Base-by-base conservation (phyloP, 768 basidiomycete species). In the Suillus placidus region DNA sequence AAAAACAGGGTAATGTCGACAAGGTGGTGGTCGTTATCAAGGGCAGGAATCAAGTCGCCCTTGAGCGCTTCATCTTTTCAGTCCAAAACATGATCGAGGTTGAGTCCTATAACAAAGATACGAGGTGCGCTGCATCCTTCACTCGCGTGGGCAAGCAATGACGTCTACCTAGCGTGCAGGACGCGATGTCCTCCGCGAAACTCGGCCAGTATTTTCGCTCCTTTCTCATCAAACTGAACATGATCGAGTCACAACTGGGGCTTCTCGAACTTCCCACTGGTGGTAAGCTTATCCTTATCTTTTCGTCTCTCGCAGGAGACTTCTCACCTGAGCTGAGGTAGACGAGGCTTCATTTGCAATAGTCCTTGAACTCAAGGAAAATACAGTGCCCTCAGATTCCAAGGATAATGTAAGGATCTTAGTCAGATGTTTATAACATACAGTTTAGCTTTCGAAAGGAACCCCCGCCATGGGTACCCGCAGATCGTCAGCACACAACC, bases 1-100 rank as follows among this genome's bases (percentile, higher is more conserved):
- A 3, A 30, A 35, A 9, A 12, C 64, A 95, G 93, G 93, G 94
- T 14, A 87, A 85, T 67, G 84, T 95, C 1, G 87, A 91, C 64
- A 90, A 93, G 69, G 87, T 95, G 9, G 85, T 93, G 3, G 80
- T 98, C 7, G 90, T 95, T 38, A 89, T 98, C 75, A 95, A 94
- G 71, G 87, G 91, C 73, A 87, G 87, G 68, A 85, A 91, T 12
- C 89, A 94, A 66, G 80, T 89, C 30, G 84, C 94, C 18, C 79
- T 97, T n/a, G 96, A 99, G 74, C 86, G 95, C 3, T 97, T 92
- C 76, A 85, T 97, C 23, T 94, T 97, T 75, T 88, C 93, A 30
- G 75, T 97, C n/a, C 88, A 90, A 66, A 91, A 85, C 74, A 89
- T 96, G 87, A 85, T 94, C 35, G 74, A 88, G 62, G 84, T 92